phyloP scores from a whole-genome alignment of 768 basidiomycete species.

The Pholiota microspora region DNA sequence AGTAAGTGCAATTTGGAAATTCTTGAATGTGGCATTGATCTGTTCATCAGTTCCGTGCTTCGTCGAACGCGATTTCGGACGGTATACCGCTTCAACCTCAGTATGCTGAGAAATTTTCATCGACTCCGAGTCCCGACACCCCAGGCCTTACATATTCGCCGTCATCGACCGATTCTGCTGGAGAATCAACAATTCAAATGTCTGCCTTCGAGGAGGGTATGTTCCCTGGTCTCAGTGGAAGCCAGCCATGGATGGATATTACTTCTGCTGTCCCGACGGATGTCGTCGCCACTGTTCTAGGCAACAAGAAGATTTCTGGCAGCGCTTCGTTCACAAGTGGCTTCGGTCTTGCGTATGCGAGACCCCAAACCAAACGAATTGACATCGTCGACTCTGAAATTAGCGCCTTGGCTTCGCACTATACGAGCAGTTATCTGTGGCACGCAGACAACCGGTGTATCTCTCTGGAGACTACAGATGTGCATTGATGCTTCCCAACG shows the following conservation, averaged over 20 bases:
- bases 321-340: neutral
- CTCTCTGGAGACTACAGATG: conserved; percentile 13
- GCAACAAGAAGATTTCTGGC: neutral
- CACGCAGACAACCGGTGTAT: conserved; percentile 14
- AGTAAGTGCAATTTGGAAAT: neutral
- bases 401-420: neutral
- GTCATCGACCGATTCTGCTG: conserved; percentile 52
- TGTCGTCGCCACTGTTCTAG: neutral
- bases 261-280: conserved; percentile 18
- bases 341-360: neutral
- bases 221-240: conserved; percentile 8
- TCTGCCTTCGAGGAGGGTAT: conserved; percentile 45
- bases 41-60: neutral
- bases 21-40: neutral
- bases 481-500: conserved; percentile 7
- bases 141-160: conserved; percentile 60
- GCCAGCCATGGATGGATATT: conserved; percentile 17
- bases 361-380: neutral
- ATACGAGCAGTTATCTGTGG: conserved; percentile 15
- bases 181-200: conserved; percentile 59
- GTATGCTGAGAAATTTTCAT: conserved; percentile 2
- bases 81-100: neutral
- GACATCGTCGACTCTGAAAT: conserved; percentile 6
- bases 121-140: conserved; percentile 46
- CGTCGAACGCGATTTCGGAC: neutral